Base-by-base conservation (phyloP, 108 stramenopile species). In the Cyclotella kingstonii region DNA sequence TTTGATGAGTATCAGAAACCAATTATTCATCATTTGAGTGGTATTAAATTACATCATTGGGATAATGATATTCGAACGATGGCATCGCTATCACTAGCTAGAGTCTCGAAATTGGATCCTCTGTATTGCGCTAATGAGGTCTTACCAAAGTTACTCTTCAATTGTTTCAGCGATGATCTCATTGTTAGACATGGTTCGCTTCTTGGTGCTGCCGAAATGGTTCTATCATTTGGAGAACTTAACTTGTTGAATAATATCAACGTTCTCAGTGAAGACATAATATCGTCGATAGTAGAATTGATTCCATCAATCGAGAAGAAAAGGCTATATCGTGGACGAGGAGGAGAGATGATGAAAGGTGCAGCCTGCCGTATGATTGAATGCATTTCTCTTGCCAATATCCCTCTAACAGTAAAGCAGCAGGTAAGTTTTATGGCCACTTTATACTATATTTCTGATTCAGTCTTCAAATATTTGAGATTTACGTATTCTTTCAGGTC, bases 301-400 rank as follows among this genome's bases (percentile, higher is more conserved):
- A 82, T 97, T n/a, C 74, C 84, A 15, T 66, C 60, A 0, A 81
- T 98, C 36, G 98, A 99, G 70, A 95, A 95, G 76, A 86, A 79
- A 25, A 66, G 97, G n/a, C 81, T 97, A 12, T 99, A 97, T 73
- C 76, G 97, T 33, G 97, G 98, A n/a, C 73, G 89, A 14, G 98
- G 97, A 21, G 96, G 98, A 25, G 96, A 98, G 71, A 83, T 92
- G 11, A 94, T 98, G 82, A 84, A 97, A 22, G 64, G 60, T 23
- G 97, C 97, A 50, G 90, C 90, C 33, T 97, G 96, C 63, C 68
- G 86, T 30, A 66, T 97, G 58, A 94, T 98, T 66, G 93, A 96
- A 70, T 93, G 90, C 66, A 66, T 96, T 12, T 84, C 91, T 10
- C 54, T 84, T 8, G 76, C 93, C 2, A 42, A 60, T 15, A 53